Evolutionary conservation across 257 asterid species (phyloP), one percentile per base, ranked within the genome.

Genomic region (Solanum ahanhuiri): DNA sequence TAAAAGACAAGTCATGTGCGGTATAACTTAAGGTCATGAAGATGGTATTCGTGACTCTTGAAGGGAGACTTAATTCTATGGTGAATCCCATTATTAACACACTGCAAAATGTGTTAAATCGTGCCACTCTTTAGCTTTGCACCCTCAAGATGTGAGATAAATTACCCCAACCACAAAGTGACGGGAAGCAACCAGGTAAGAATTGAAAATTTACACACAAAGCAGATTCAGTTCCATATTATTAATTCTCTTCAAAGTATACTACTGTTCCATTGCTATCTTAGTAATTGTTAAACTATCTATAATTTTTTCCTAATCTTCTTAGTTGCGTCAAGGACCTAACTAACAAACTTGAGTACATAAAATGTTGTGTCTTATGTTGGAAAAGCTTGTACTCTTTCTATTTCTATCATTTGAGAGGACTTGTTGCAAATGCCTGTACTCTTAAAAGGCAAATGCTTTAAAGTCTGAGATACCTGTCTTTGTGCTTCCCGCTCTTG

Each of bases 401-500:
- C 8, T 7, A n/a, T 76, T 76, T 23, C 14, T 23, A 41, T n/a
- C 8, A 41, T 23, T 41, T 76, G 60, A 12, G 14, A 39, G 22
- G 83, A 76, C 72, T 69, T 14, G 14, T 76, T 39, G 83, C n/a
- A 76, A 23, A 76, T 14, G 20, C 7, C 30, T 76, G 63, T 30
- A 7, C 63, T 41, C 83, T 12, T 76, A 8, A 15, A 76, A 79
- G 18, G 28, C 28, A 81, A 48, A 30, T 48, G 67, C 28, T 48
- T 28, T 9, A 25, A 81, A 48, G 41, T 30, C 1, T 48, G 67
- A 48, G 15, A 35, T 76, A 94, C 99, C 94, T 94, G 98, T 81
- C 98, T 93, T 83, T 95, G 98, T 66, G 98, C 98, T 83, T 94
- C 99, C 72, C 97, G 92, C 91, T 97, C 99, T 87, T 95, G 98